Percentiles rank a stretch among this genome's conserved stretches.
These are phyloP conservation scores for Pulveroboletus ravenelii DNA, from an alignment of 768 basidiomycete genomes.

Conservation along the genomic window DNA sequence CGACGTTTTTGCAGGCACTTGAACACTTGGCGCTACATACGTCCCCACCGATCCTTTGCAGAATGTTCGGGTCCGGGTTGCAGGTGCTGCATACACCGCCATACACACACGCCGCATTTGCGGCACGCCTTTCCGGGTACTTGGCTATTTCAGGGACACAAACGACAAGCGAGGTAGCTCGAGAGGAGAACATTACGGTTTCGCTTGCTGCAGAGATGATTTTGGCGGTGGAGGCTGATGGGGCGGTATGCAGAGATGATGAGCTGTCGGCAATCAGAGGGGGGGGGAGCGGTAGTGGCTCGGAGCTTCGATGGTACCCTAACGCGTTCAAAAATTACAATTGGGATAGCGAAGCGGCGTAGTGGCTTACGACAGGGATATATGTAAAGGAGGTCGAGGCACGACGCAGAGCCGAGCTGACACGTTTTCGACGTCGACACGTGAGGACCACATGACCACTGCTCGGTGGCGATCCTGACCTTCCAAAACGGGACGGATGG, in stretches of 20 bases:
- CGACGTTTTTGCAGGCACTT: conserved; percentile 74
- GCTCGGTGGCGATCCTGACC: conserved; percentile 17
- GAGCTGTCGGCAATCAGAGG: conserved; percentile 33
- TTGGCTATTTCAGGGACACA: conserved; percentile 48
- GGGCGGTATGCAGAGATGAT: conserved; percentile 75
- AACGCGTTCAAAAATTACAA: conserved; percentile 63
- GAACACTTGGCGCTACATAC: conserved; percentile 65
- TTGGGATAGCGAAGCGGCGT: conserved; percentile 61
- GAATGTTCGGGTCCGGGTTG: conserved; percentile 70
- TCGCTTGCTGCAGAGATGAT: conserved; percentile 78
- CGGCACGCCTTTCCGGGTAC: conserved; percentile 54
- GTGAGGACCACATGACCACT: neutral
- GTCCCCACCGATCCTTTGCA: conserved; percentile 57
- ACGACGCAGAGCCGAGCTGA: neutral
- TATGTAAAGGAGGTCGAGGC: conserved; percentile 11
- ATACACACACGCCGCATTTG: conserved; percentile 66
- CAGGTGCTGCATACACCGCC: conserved; percentile 80
- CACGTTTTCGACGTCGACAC: conserved; percentile 29
- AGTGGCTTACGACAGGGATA: conserved; percentile 5
- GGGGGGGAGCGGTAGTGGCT: conserved; percentile 43
- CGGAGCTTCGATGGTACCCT: conserved; percentile 68
- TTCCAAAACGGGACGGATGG: conserved; percentile 3
- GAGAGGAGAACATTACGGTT: conserved; percentile 65
- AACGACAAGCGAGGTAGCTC: conserved; percentile 68
- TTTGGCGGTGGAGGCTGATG: conserved; percentile 63